These are phyloP conservation scores for Plectranthus barbatus DNA, from an alignment of 257 asterid species.

Conservation along the genomic window DNA sequence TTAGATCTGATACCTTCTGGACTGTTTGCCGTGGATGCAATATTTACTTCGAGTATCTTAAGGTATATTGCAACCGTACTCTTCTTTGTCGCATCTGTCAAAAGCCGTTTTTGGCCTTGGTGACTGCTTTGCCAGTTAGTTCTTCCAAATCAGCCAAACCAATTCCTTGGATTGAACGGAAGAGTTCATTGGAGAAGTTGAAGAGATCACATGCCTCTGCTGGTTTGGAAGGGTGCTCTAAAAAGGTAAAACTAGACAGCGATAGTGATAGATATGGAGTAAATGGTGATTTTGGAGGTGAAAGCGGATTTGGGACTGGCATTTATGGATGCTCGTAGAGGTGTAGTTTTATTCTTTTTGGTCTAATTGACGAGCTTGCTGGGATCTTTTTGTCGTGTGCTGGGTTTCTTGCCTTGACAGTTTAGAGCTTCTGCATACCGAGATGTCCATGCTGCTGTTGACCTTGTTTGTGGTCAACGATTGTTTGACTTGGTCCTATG, in stretches of 20 bases:
- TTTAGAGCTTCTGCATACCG: too few species aligned
- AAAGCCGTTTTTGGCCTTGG: slow-evolving; percentile 36
- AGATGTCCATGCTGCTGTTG: too few species aligned
- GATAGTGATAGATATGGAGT: slow-evolving; percentile 22
- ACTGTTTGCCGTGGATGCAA: slow-evolving; percentile 58
- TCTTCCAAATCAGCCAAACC: slow-evolving; percentile 25
- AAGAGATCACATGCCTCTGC: slow-evolving; percentile 42
- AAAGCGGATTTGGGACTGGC: slow-evolving; percentile 20
- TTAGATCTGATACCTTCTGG: slow-evolving; percentile 64
- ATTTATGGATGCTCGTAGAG: slow-evolving; percentile 8
- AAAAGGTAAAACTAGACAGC: slow-evolving; percentile 39
- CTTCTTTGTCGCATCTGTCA: slow-evolving; percentile 52
- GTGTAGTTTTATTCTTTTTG: too few species aligned
- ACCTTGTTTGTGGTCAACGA: too few species aligned
- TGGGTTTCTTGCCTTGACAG: too few species aligned
- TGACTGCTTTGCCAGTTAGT: slow-evolving; percentile 38
- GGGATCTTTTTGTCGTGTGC: too few species aligned
- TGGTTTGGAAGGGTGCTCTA: slow-evolving; percentile 19
- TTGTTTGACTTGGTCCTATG: too few species aligned
- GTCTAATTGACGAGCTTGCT: too few species aligned
- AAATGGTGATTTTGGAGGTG: slow-evolving; percentile 19
- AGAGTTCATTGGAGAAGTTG: slow-evolving; percentile 18
- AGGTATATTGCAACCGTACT: slow-evolving; percentile 38
- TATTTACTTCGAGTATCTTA: slow-evolving; percentile 55
- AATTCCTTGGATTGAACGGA: slow-evolving; percentile 19